Conservation (phyloP, 768 basidiomycete genomes). For the Russula virescens region DNA sequence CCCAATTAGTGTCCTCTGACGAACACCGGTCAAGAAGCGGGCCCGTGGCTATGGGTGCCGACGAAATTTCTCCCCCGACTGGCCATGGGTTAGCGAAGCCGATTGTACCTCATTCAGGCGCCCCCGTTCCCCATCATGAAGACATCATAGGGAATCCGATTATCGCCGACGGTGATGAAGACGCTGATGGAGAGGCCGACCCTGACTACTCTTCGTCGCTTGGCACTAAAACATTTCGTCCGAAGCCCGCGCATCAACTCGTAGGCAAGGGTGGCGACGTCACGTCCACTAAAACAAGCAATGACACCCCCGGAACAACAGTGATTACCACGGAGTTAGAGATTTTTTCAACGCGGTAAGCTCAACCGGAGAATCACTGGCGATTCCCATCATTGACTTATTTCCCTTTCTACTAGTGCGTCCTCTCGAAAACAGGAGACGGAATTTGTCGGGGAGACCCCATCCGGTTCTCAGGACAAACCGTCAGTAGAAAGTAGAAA, state of each 20-base stretch:
- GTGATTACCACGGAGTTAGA: not conserved
- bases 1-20: not conserved
- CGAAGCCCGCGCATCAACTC: not conserved
- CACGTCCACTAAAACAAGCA: not conserved
- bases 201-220: conserved; percentile 17
- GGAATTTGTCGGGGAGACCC: not conserved
- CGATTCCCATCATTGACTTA: not conserved
- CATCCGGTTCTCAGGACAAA: not conserved
- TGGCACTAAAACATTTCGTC: not conserved
- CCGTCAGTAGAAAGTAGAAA: not conserved
- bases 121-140: not conserved
- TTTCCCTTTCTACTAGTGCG: not conserved
- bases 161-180: conserved; percentile 6
- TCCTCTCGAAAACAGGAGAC: not conserved
- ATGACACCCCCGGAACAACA: not conserved
- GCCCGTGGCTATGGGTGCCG: not conserved
- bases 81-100: not conserved
- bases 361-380: not conserved
- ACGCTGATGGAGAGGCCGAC: conserved; percentile 25
- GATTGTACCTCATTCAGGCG: not conserved
- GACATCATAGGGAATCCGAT: not conserved
- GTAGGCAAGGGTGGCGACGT: not conserved
- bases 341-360: conserved; percentile 1
- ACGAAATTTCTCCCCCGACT: not conserved
- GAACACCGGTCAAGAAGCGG: not conserved